phyloP scores from a whole-genome alignment of 352 stramenopile genomes.

The Phytophthora cryptogea region DNA sequence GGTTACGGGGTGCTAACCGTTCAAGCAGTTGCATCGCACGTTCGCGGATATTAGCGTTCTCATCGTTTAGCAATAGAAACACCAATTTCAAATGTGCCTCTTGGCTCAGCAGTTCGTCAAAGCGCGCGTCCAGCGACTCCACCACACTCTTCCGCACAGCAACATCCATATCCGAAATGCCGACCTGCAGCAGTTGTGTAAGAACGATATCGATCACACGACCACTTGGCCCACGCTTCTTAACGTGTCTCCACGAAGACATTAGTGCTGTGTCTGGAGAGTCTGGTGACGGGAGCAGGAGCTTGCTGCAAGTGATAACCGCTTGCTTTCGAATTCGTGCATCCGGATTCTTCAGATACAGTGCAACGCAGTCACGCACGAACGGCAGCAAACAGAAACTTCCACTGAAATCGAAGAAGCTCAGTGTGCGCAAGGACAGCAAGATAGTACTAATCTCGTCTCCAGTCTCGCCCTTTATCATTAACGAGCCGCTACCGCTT shows the following conservation, averaged over 20 bases:
- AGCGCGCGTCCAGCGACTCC: slow-evolving; percentile 90
- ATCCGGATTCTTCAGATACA: slow-evolving; percentile 93
- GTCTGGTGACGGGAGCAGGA: slow-evolving; percentile 56
- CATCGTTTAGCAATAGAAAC: slow-evolving; percentile 97
- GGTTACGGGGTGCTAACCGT: slow-evolving; percentile 93
- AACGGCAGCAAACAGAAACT: slow-evolving; percentile 96
- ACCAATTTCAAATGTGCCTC: slow-evolving; percentile 92
- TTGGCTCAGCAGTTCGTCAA: slow-evolving; percentile 94
- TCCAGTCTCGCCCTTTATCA: slow-evolving; percentile 80
- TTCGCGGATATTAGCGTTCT: slow-evolving; percentile 87
- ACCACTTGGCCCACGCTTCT: slow-evolving; percentile 82
- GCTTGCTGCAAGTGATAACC: slow-evolving; percentile 80
- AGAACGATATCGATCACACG: slow-evolving; percentile 95
- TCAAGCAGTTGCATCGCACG: slow-evolving; percentile 93
- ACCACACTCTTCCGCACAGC: slow-evolving; percentile 94
- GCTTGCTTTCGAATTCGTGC: slow-evolving; percentile 91
- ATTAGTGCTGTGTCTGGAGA: slow-evolving; percentile 27
- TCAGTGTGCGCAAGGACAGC: slow-evolving; percentile 93
- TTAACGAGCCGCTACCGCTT: slow-evolving; percentile 30
- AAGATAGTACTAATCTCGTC: slow-evolving; percentile 84
- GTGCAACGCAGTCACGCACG: slow-evolving; percentile 92
- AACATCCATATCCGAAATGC: slow-evolving; percentile 92
- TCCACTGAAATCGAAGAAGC: slow-evolving; percentile 92
- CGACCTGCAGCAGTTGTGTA: slow-evolving; percentile 90
- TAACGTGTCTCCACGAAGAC: slow-evolving; percentile 64